Evolutionary conservation across 805 yeast genomes (phyloP).

Genomic region (Alloascoidea africana): DNA sequence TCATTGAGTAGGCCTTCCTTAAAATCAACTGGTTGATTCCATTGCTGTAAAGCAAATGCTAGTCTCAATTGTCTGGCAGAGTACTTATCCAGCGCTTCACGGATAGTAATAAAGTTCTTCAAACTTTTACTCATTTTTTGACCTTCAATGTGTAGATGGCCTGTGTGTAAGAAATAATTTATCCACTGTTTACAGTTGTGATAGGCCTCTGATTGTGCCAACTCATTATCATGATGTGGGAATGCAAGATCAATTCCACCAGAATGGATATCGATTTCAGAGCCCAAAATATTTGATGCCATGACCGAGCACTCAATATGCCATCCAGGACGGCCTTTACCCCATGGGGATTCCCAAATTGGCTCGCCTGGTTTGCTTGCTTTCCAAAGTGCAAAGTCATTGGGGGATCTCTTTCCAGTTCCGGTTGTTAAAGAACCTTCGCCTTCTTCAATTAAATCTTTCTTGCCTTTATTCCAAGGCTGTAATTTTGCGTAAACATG

Average conservation of each 20-base stretch:
- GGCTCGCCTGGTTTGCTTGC: constrained; percentile 96
- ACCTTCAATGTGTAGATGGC: constrained; percentile 96
- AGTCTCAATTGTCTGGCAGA: constrained; percentile 75
- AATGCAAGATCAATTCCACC: constrained; percentile 97
- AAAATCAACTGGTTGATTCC: constrained; percentile 91
- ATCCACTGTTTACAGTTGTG: constrained; percentile 90
- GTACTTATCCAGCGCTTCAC: constrained; percentile 65
- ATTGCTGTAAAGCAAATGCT: constrained; percentile 79
- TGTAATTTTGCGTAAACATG: constrained; percentile 93
- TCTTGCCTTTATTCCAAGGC: constrained; percentile 93
- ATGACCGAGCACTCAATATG: constrained; percentile 98
- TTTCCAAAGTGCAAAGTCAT: constrained; percentile 96
- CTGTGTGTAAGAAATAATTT: constrained; percentile 91
- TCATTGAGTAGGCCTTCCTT: constrained; percentile 68
- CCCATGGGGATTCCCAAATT: constrained; percentile 92
- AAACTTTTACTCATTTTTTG: constrained; percentile 95
- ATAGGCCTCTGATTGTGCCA: constrained; percentile 94
- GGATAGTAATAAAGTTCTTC: constrained; percentile 89
- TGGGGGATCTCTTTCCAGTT: constrained; percentile 51
- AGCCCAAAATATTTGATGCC: constrained; percentile 85
- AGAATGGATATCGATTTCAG: constrained; percentile 81
- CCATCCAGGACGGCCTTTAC: constrained; percentile 98
- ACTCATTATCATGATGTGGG: constrained; percentile 97
- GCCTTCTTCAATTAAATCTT: constrained; percentile 80
- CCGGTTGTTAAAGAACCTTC: constrained; percentile 68